phyloP scores from a whole-genome alignment of 106 monocot genomes.

The Allium sativum region DNA sequence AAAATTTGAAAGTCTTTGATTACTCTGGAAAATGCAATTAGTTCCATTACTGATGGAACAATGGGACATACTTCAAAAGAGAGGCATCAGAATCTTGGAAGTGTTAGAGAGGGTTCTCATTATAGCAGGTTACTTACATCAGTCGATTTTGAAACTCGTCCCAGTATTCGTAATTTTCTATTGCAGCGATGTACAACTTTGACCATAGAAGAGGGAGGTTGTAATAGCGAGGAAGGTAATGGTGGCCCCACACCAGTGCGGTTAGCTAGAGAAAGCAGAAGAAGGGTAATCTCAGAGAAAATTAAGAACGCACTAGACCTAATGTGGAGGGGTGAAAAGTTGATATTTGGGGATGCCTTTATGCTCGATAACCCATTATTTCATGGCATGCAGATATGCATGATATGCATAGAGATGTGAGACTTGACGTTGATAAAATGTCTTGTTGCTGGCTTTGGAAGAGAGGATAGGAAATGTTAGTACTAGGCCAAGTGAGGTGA shows the following conservation, averaged over 20 bases:
- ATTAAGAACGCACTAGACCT: conserved; percentile 31
- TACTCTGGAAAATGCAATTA: neutral
- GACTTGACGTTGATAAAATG: too few species aligned
- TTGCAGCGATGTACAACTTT: conserved; percentile 23
- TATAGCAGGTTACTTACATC: conserved; percentile 7
- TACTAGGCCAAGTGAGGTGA: too few species aligned
- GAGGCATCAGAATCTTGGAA: conserved; percentile 28
- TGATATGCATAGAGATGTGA: too few species aligned
- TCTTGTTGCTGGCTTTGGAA: too few species aligned
- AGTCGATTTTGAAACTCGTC: conserved; percentile 19
- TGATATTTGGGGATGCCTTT: conserved; percentile 32
- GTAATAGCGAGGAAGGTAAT: conserved; percentile 32
- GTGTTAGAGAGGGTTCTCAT: conserved; percentile 24
- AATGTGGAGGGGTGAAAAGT: conserved; percentile 28
- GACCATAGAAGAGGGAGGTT: conserved; percentile 19
- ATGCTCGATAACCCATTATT: too few species aligned
- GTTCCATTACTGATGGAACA: conserved; percentile 18
- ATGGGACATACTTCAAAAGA: conserved; percentile 20
- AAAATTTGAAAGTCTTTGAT: conserved; percentile 6
- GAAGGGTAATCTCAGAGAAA: conserved; percentile 48
- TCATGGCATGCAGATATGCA: too few species aligned
- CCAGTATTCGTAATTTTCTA: conserved; percentile 20
- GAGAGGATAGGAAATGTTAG: too few species aligned
- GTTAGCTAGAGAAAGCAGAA: conserved; percentile 40
- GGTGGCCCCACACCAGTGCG: conserved; percentile 43